Evolutionary conservation across 768 basidiomycete genomes (phyloP).

Genomic region (Saitozyma podzolica): DNA sequence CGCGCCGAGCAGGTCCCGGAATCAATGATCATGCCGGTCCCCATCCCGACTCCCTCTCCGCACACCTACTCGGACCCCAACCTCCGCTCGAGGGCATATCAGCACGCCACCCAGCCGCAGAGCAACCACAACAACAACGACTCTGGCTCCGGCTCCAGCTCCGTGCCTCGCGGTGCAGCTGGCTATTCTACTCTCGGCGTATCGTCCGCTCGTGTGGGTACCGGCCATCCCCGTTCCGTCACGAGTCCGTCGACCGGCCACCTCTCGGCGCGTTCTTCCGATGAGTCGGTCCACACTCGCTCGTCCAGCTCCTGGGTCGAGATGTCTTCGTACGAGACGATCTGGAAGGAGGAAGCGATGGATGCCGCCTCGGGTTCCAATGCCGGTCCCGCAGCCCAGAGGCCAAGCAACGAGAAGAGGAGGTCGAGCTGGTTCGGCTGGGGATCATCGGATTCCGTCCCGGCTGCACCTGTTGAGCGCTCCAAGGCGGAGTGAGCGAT

Average conservation of each 20-base stretch:
- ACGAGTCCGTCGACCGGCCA: slow-evolving; percentile 5
- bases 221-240: slow-evolving; percentile 3
- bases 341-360: slow-evolving; percentile 36
- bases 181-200: neutral
- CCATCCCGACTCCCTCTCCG: slow-evolving; percentile 27
- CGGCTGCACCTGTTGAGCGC: neutral
- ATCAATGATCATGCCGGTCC: slow-evolving; percentile 41
- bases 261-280: slow-evolving; percentile 11
- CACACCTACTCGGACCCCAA: slow-evolving; percentile 3
- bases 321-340: slow-evolving; percentile 40
- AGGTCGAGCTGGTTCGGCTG: slow-evolving; percentile 44
- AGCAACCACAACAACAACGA: slow-evolving; percentile 1
- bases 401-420: slow-evolving; percentile 28
- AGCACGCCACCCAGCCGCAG: slow-evolving; percentile 10
- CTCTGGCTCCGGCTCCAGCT: neutral
- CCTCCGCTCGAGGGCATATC: slow-evolving; percentile 30
- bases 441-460: slow-evolving; percentile 6
- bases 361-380: slow-evolving; percentile 6
- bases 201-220: neutral
- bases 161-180: no score
- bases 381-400: slow-evolving; percentile 1
- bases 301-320: slow-evolving; percentile 12
- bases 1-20: slow-evolving; percentile 13
- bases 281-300: slow-evolving; percentile 4
- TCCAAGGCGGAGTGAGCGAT: neutral